Conservation (phyloP, 1,284 basidiomycete species). For the Melanopsichium pennsylvanicum region DNA sequence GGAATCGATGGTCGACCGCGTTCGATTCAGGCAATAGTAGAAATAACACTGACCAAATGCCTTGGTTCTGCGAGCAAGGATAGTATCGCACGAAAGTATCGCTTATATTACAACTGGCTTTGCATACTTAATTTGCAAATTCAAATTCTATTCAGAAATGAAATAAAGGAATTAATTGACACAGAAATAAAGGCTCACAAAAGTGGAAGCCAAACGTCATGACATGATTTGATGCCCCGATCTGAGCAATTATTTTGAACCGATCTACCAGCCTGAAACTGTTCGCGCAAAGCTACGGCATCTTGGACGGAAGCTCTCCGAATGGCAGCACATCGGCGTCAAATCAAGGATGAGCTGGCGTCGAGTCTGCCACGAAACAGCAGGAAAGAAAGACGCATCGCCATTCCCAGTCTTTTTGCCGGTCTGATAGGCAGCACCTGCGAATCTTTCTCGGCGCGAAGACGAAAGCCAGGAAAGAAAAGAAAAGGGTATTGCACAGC, state of each 20-base stretch:
- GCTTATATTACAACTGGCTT: no score
- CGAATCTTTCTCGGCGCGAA: not conserved
- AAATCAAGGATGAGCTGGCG: not conserved
- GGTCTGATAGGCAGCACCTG: slow-evolving; percentile 42
- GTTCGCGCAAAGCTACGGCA: not conserved
- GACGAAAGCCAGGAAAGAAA: not conserved
- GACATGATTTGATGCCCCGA: not conserved
- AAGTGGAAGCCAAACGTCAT: not conserved
- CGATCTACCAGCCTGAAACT: not conserved
- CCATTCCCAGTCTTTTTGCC: slow-evolving; percentile 27
- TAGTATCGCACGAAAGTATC: no score
- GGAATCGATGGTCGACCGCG: no score
- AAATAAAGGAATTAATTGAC: not conserved
- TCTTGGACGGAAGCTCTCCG: slow-evolving; percentile 8
- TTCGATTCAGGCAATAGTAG: no score
- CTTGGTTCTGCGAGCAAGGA: no score
- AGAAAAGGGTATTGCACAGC: not conserved
- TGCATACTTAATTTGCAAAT: no score
- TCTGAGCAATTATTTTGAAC: not conserved
- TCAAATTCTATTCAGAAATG: no score
- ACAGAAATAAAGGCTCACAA: not conserved
- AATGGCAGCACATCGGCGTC: not conserved
- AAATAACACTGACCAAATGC: no score
- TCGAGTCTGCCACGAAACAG: no score
- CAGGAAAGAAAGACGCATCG: no score